A percentile compares a stretch with the other conserved stretches of the same genome.
Conservation (phyloP, 768 basidiomycete genomes). For the Phylloporus sp. region DNA sequence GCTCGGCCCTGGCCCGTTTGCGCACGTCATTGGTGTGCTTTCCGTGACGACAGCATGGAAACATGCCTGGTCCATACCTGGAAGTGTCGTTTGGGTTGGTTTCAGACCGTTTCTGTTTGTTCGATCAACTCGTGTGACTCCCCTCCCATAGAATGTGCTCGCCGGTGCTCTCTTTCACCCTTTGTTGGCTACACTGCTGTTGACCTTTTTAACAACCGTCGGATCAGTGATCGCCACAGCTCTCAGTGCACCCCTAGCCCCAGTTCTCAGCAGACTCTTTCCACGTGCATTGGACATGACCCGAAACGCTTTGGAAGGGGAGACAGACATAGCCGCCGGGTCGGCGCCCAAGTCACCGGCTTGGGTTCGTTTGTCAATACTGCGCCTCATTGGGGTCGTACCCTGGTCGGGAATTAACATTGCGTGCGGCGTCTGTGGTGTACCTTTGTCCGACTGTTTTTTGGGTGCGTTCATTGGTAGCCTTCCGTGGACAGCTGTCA, state of each 20-base stretch:
- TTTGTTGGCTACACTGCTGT: slow-evolving; percentile 69
- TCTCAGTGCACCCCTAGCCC: slow-evolving; percentile 78
- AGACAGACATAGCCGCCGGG: slow-evolving; percentile 42
- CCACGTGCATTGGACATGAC: slow-evolving; percentile 84
- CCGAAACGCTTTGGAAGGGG: slow-evolving; percentile 70
- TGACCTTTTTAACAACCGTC: slow-evolving; percentile 80
- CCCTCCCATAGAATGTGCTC: slow-evolving; percentile 69
- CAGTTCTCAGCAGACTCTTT: slow-evolving; percentile 74
- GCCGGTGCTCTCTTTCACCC: slow-evolving; percentile 86
- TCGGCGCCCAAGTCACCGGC: slow-evolving; percentile 36
- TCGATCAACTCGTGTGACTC: slow-evolving; percentile 12
- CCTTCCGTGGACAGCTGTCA: slow-evolving; percentile 88
- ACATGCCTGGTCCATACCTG: slow-evolving; percentile 96
- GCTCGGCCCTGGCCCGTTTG: slow-evolving; percentile 55
- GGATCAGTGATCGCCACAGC: slow-evolving; percentile 81
- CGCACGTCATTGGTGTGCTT: slow-evolving; percentile 79
- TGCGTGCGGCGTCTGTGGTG: slow-evolving; percentile 88
- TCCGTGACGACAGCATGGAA: slow-evolving; percentile 88
- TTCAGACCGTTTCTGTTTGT: neutral
- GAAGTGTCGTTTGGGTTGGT: slow-evolving; percentile 85
- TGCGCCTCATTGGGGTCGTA: slow-evolving; percentile 87
- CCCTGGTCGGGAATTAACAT: slow-evolving; percentile 98
- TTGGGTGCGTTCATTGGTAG: slow-evolving; percentile 80
- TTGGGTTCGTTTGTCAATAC: slow-evolving; percentile 84
- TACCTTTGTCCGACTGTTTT: slow-evolving; percentile 67